Base-by-base conservation (phyloP, 2,329 filamentous ascomycete species). In the Fusarium buxicola region DNA sequence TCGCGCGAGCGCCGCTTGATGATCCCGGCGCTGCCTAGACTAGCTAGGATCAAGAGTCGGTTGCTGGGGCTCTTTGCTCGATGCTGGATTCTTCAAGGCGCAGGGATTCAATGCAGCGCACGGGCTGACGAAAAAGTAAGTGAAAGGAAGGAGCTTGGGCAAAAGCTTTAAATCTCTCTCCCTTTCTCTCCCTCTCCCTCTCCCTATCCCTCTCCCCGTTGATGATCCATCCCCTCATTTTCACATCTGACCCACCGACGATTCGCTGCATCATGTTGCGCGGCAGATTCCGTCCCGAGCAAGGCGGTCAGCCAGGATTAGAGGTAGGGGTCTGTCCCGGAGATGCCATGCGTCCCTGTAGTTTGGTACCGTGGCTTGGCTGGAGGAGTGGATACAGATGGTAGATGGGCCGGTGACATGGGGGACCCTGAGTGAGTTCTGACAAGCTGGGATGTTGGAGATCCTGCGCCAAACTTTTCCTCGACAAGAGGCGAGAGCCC, bases 361-460 rank as follows among this genome's bases (percentile, higher is more conserved):
- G 65, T 57, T 55, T 57, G 57, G 63, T 60, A 65, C 54, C 58
- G 60, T 55, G 55, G 47, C 27, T 45, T 43, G 41, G 40, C 25
- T 51, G 30, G 50, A 36, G 31, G 34, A 48, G 48, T 50, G 48
- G 52, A 44, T 48, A 60, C 41, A 50, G 38, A 49, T 50, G 24
- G 34, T 8, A 43, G 25, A 35, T 30, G 53, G 34, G 27, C 18
- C 34, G 27, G 50, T 35, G 38, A 49, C 30, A 47, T 49, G 46
- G 51, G 35, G 43, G 52, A 38, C 53, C 48, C 57, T 53, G 46
- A n/a, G 21, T n/a, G 13, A 18, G n/a, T 13, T 18, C 15, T 31
- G 31, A 32, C 30, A 25, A 41, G 40, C 46, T 45, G 47, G 54
- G 49, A 18, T 51, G 27, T 53, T 45, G 64, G 54, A 60, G 64